Conservation (phyloP, 2,329 filamentous ascomycete genomes). For the Plenodomus biglobosus region DNA sequence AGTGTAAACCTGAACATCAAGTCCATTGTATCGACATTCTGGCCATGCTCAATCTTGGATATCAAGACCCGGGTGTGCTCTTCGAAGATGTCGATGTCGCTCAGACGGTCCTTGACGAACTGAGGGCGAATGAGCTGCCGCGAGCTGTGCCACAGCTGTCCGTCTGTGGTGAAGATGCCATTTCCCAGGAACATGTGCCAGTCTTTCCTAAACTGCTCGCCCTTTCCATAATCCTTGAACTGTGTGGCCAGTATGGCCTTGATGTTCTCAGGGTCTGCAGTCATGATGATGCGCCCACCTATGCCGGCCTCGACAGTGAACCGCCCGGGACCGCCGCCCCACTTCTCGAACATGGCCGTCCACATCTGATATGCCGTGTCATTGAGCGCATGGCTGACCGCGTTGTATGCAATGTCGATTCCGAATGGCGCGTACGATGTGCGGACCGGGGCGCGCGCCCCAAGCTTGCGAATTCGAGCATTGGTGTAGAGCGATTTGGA, state of each 20-base stretch:
- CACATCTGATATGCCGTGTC: slow-evolving; percentile 66
- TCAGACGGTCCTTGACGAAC: slow-evolving; percentile 81
- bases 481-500: slow-evolving; percentile 30
- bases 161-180: slow-evolving; percentile 72
- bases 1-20: slow-evolving; percentile 78
- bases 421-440: slow-evolving; percentile 52
- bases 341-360: slow-evolving; percentile 53
- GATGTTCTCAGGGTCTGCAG: slow-evolving; percentile 83
- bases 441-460: slow-evolving; percentile 48
- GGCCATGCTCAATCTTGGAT: slow-evolving; percentile 57
- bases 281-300: slow-evolving; percentile 68
- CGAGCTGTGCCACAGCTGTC: slow-evolving; percentile 74
- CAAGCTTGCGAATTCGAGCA: slow-evolving; percentile 46
- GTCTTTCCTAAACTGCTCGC: slow-evolving; percentile 69
- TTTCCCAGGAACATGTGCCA: slow-evolving; percentile 77
- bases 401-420: slow-evolving; percentile 64
- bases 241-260: slow-evolving; percentile 88
- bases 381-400: slow-evolving; percentile 55
- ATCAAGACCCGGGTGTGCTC: slow-evolving; percentile 74
- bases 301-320: slow-evolving; percentile 64
- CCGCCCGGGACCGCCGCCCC: slow-evolving; percentile 35
- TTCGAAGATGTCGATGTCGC: slow-evolving; percentile 80
- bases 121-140: slow-evolving; percentile 83
- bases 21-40: slow-evolving; percentile 68
- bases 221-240: slow-evolving; percentile 84